phyloP scores from a whole-genome alignment of 2,329 filamentous ascomycete genomes.

The Chrysoporthe deuterocubensis region DNA sequence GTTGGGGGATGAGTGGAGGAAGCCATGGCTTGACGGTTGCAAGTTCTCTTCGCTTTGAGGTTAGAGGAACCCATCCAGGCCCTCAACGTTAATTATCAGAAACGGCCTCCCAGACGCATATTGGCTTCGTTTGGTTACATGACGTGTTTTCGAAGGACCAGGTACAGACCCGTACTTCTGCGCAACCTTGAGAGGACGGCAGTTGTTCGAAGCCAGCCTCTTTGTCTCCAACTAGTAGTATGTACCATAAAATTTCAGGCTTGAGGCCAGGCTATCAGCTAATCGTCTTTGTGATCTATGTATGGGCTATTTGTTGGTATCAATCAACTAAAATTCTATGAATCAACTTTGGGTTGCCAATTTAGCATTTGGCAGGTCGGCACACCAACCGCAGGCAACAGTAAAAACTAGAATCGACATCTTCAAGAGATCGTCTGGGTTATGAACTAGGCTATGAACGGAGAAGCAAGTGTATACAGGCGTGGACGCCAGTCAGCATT shows the following conservation, averaged over 20 bases:
- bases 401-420: neutral
- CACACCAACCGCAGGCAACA: neutral
- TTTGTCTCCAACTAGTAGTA: neutral
- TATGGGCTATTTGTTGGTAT: neutral
- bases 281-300: neutral
- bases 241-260: neutral
- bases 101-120: no score
- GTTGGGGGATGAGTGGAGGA: neutral
- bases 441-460: no score
- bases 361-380: neutral
- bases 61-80: no score
- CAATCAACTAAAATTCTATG: neutral
- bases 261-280: neutral
- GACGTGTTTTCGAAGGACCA: neutral
- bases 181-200: neutral
- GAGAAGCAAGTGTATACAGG: no score
- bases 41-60: no score
- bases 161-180: neutral
- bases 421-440: neutral
- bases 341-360: neutral
- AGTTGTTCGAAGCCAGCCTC: neutral
- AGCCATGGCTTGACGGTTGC: neutral
- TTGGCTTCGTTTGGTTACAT: no score
- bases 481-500: no score
- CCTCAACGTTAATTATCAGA: no score